Conservation (phyloP, 2,329 filamentous ascomycete species). For the Dendryphion nanum region DNA sequence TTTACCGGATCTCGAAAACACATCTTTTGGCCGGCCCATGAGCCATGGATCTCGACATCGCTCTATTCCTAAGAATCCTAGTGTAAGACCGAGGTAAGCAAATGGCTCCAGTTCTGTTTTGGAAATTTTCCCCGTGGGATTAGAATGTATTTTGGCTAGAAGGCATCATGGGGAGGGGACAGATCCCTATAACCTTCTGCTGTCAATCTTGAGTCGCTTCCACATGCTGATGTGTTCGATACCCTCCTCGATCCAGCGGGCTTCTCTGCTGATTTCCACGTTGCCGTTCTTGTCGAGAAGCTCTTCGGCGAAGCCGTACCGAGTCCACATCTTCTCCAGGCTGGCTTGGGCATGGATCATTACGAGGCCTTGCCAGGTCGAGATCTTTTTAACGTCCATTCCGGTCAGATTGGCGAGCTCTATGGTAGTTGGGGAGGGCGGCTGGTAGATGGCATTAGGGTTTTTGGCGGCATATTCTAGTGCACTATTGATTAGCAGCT, state of each 20-base stretch:
- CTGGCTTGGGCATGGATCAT: conserved; percentile 75
- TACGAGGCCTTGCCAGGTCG: conserved; percentile 71
- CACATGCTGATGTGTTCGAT: conserved; percentile 88
- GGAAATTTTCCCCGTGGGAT: too few relatives aligned
- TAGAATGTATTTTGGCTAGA: too few relatives aligned
- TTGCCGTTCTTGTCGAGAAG: conserved; percentile 57
- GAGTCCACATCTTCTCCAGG: conserved; percentile 65
- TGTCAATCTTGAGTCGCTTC: conserved; percentile 45
- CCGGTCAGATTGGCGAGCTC: conserved; percentile 48
- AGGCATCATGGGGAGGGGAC: too few relatives aligned
- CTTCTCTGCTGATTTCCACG: conserved; percentile 29
- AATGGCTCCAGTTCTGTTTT: too few relatives aligned
- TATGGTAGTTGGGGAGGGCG: conserved; percentile 35
- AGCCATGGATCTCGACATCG: too few relatives aligned
- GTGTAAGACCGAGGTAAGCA: too few relatives aligned
- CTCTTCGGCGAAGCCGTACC: conserved; percentile 74
- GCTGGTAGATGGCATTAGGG: conserved; percentile 46
- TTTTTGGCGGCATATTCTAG: conserved; percentile 66
- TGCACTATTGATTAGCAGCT: conserved; percentile 64
- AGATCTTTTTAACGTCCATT: conserved; percentile 33
- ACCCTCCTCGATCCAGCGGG: conserved; percentile 74
- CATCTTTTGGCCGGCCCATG: too few relatives aligned
- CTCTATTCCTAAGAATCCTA: too few relatives aligned
- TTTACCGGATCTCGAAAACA: too few relatives aligned
- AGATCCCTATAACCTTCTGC: conserved; percentile 25